phyloP scores from a whole-genome alignment of 176 grass and related monocot species.

The Echinochloa phyllopogon region DNA sequence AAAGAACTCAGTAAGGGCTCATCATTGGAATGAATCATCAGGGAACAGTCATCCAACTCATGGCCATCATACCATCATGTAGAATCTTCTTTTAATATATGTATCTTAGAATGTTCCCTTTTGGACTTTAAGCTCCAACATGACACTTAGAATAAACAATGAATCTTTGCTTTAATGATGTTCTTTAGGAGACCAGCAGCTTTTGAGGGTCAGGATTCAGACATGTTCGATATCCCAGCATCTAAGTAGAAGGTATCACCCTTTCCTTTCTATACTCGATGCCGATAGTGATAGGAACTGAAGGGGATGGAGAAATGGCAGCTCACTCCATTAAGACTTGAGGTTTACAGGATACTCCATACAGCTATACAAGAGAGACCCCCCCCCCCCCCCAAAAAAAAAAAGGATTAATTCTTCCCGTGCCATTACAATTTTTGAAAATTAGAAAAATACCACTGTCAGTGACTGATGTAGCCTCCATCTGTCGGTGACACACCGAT shows the following conservation, averaged over 20 bases:
- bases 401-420: no score
- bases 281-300: neutral
- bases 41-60: constrained; percentile 22
- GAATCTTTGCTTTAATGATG: constrained; percentile 5
- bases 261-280: neutral
- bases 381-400: no score
- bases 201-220: constrained; percentile 33
- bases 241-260: constrained; percentile 32
- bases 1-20: constrained; percentile 29
- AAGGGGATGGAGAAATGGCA: neutral
- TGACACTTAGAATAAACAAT: constrained; percentile 9
- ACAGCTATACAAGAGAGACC: no score
- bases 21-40: constrained; percentile 22
- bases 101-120: constrained; percentile 24
- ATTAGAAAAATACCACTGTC: no score
- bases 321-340: neutral
- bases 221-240: constrained; percentile 12
- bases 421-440: no score
- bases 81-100: constrained; percentile 33
- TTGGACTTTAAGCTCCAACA: constrained; percentile 17
- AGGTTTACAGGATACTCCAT: neutral
- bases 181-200: constrained; percentile 37
- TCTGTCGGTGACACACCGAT: no score
- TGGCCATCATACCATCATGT: constrained; percentile 36
- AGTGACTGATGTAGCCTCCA: no score